Evolutionary conservation across 768 basidiomycete species (phyloP), one percentile per base, ranked within the genome.

Genomic region (Trametes maxima): DNA sequence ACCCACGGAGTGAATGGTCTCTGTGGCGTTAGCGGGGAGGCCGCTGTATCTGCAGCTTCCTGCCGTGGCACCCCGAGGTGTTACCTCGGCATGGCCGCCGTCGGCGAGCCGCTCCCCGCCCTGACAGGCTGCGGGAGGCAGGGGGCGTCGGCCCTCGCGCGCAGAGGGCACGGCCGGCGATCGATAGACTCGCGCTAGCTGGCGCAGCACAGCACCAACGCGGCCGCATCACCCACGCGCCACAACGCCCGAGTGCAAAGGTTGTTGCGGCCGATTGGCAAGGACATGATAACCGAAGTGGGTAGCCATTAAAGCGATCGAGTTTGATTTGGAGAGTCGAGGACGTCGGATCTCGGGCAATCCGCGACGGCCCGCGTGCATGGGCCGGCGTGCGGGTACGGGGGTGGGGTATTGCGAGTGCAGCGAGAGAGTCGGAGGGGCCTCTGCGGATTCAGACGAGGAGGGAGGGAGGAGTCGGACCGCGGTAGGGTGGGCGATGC

Each of bases 21-120:
- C 61, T 59, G 62, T 54, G 62, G 62, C 62, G 62, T 63, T 63
- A 63, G 57, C 57, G 57, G 57, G 62, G 62, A 28, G 44, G 48
- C 57, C 39, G 59, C 24, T 48, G 59, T 45, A 54, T 54, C 59
- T 50, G 28, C 43, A 19, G 28, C 60, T 61, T 47, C 52, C 59
- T 60, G 59, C 59, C 60, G 60, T 61, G 60, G 53, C 60, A 50
- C 36, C 54, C 60, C 59, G 59, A 60, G 59, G 59, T 44, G 17
- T 22, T 61, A 33, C 60, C 60, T 55, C 60, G 60, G 60, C 60
- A 58, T 50, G 40, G 57, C 57, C 35, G 48, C 57, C 57, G 57
- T 33, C 28, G 28, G 28, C 40, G 19, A 10, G 8, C 33, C 45
- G 11, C 44, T 45, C 6, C 28, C n/a, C n/a, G 40, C 14, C 28